These are phyloP conservation scores for Amesomyces nigricolor DNA, from an alignment of 2,329 filamentous ascomycete species.

Conservation along the genomic window DNA sequence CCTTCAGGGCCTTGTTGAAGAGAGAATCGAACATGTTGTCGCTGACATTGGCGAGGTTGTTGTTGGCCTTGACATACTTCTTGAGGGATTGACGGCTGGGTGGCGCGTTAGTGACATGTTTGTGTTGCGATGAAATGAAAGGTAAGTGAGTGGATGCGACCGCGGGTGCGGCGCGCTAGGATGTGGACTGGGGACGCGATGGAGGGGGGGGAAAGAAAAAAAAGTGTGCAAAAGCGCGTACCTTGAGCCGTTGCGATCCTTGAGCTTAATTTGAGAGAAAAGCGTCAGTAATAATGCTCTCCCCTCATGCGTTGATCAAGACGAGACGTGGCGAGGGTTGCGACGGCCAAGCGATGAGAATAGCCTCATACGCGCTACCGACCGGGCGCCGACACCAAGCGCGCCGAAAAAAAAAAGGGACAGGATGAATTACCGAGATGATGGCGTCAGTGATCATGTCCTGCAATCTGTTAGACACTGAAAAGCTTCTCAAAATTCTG, in stretches of 20 bases:
- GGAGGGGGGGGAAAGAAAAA: background rate
- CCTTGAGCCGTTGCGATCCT: constrained; percentile 57
- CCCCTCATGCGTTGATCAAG: background rate
- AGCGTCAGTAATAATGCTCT: constrained; percentile 36
- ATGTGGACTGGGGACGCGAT: constrained; percentile 12
- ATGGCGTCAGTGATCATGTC: constrained; percentile 61
- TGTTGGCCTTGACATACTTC: constrained; percentile 56
- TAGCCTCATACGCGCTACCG: constrained; percentile 17
- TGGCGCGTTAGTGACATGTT: constrained; percentile 29
- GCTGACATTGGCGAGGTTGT: constrained; percentile 38
- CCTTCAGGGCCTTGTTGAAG: constrained; percentile 80
- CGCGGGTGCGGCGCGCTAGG: constrained; percentile 9
- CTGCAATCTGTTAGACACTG: constrained; percentile 38
- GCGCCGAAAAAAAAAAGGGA: constrained; percentile 35
- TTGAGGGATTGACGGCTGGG: constrained; percentile 53
- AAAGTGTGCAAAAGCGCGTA: constrained; percentile 25
- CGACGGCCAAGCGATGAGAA: background rate
- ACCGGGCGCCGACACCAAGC: constrained; percentile 30
- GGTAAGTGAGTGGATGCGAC: background rate
- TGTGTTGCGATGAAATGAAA: constrained; percentile 16
- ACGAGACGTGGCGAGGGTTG: constrained; percentile 4
- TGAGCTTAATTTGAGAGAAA: constrained; percentile 43
- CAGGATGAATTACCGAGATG: constrained; percentile 47
- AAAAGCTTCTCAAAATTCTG: constrained; percentile 11
- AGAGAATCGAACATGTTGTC: constrained; percentile 61